Percentiles rank a stretch among this genome's conserved stretches.
These are phyloP conservation scores for Penicillium digitatum DNA, from an alignment of 2,329 filamentous ascomycete species.

Conservation along the genomic window DNA sequence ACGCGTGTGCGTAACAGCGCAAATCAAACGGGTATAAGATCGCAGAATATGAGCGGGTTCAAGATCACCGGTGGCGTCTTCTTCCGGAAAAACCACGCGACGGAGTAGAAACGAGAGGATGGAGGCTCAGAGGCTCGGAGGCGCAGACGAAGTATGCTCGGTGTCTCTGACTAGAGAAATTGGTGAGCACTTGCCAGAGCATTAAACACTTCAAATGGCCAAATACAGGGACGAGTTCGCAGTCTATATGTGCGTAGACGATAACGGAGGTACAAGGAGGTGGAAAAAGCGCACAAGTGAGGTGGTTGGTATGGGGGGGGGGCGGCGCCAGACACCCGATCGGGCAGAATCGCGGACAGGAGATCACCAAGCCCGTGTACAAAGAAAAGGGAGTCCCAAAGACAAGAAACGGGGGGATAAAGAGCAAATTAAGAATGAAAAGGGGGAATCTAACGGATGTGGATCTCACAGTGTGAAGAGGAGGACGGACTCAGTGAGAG, in stretches of 20 bases:
- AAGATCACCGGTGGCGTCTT: slow-evolving; percentile 8
- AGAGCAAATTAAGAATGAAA: slow-evolving; percentile 8
- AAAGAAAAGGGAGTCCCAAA: slow-evolving; percentile 14
- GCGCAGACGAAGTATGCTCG: slow-evolving; percentile 12
- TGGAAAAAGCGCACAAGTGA: slow-evolving; percentile 23
- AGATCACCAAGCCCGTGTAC: slow-evolving; percentile 13
- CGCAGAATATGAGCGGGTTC: not conserved
- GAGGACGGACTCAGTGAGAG: slow-evolving; percentile 17
- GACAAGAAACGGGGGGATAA: slow-evolving; percentile 1
- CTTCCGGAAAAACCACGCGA: slow-evolving; percentile 20
- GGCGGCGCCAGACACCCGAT: slow-evolving; percentile 22
- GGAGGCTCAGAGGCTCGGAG: slow-evolving; percentile 13
- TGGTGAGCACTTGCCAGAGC: slow-evolving; percentile 12
- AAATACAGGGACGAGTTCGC: slow-evolving; percentile 7
- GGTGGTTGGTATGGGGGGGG: slow-evolving; percentile 17
- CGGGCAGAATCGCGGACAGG: slow-evolving; percentile 17
- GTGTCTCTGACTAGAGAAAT: slow-evolving; percentile 4
- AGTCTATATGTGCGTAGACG: slow-evolving; percentile 18
- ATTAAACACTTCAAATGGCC: not conserved
- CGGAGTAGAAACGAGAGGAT: slow-evolving; percentile 12
- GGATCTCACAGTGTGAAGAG: slow-evolving; percentile 29
- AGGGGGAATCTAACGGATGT: slow-evolving; percentile 19
- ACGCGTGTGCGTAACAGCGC: slow-evolving; percentile 10
- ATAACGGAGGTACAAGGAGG: slow-evolving; percentile 26
- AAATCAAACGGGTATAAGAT: slow-evolving; percentile 2